Evolutionary conservation across 352 stramenopile species (phyloP), one percentile per base, ranked within the genome.

Genomic region (Ochromonadaceae sp.): DNA sequence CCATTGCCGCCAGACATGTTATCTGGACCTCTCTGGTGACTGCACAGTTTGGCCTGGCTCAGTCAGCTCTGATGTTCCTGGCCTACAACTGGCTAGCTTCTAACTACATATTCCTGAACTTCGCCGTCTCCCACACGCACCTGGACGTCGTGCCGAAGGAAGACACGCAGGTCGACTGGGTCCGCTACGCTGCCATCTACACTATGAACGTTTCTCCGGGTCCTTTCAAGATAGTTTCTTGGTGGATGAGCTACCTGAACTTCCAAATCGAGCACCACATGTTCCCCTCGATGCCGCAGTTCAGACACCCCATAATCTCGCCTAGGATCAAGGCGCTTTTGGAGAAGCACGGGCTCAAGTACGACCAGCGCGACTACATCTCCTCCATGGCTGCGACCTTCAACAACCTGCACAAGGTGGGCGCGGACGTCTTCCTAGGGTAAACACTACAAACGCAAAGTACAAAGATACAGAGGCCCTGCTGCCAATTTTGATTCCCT

Each of bases 101-200:
- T 36, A 38, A 59, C 22, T 74, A 74, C 55, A 74, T 74, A 39
- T 74, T 72, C 46, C 50, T 63, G 28, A 58, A 74, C 61, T 74
- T 74, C 32, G 58, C 69, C 2, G 15, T 74, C 0, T 55, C n/a
- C 10, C 69, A 74, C 59, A 72, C 69, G 26, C 69, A 74, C 59
- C 47, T 73, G 42, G 35, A 28, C 22, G 59, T 68, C 20, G 48
- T 57, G 30, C 39, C 62, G n/a, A 36, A 66, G n/a, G 61, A 68
- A 30, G 61, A 72, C 31, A 66, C 67, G 15, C 57, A 69, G 35
- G 34, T 70, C 15, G 59, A 72, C 49, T 74, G 69, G 69, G 49
- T 74, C 22, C 41, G 66, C 35, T 72, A 74, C 53, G 50, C 49
- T 17, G 60, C 59, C 2, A n/a, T 57, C n/a, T 67, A 72, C 52